phyloP scores from a whole-genome alignment of 1,284 basidiomycete genomes.

The Apiotrichum siamense region DNA sequence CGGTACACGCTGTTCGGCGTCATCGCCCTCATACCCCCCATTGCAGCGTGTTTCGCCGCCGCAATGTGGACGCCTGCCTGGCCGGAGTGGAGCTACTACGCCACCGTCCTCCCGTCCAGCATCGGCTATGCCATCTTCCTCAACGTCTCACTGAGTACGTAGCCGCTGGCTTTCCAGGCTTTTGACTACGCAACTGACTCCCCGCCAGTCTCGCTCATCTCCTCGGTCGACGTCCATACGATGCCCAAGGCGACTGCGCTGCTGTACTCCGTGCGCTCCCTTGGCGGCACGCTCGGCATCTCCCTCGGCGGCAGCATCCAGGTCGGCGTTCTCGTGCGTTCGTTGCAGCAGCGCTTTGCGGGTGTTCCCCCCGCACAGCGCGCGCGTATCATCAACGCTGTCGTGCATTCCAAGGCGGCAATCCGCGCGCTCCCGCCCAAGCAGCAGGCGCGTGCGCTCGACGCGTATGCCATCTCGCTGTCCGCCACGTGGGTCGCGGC shows the following conservation, averaged over 20 bases:
- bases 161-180: background rate
- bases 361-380: conserved; percentile 7
- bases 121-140: conserved; percentile 46
- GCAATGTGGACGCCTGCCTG: conserved; percentile 33
- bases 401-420: conserved; percentile 45
- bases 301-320: conserved; percentile 40
- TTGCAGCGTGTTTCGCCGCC: conserved; percentile 30
- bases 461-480: conserved; percentile 38
- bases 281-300: conserved; percentile 45
- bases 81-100: conserved; percentile 39
- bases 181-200: background rate
- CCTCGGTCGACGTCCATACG: conserved; percentile 34
- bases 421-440: conserved; percentile 27
- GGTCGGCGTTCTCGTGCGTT: conserved; percentile 31
- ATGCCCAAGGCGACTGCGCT: conserved; percentile 48
- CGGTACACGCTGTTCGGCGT: conserved; percentile 36
- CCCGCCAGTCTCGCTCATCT: conserved; percentile 38
- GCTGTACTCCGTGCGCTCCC: conserved; percentile 42
- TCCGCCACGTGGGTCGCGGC: conserved; percentile 24
- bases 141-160: conserved; percentile 37
- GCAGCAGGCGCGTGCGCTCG: conserved; percentile 27
- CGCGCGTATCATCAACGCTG: conserved; percentile 26
- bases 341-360: conserved; percentile 16
- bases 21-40: conserved; percentile 31
- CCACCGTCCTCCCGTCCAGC: conserved; percentile 37